Base-by-base conservation (phyloP, 768 basidiomycete species). In the Sporobolomyces roseus region DNA sequence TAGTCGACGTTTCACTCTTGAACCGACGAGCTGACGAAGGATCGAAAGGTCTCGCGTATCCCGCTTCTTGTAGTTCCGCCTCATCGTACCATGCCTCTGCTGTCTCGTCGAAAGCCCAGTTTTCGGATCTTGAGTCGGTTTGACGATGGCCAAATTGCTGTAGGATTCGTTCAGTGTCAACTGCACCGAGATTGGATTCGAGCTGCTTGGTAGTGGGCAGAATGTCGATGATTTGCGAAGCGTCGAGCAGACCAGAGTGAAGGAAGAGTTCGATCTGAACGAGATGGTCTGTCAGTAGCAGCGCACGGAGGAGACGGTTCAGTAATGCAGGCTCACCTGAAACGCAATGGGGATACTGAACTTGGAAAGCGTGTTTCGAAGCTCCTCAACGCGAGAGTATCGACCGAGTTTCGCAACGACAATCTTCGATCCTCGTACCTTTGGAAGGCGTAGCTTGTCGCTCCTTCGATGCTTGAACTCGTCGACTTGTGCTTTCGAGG, bases 261-360 rank as follows among this genome's bases (percentile, higher is more conserved):
- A 91, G 77, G 16, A 90, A 79, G 0, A 85, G 83, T 76, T 89
- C 89, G 33, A 90, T 79, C 77, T 92, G 10, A 49, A 9, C 48
- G 48, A 51, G 50, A 21, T 23, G 21, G 45, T 23, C 21, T 46
- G 12, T 13, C 14, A 46, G 21, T 25, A 29, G 32, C 25, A 48
- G 38, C 38, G 38, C 14, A 54, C 25, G 9, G 33, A 38, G 21
- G 21, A 19, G 53, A 23, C 45, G 45, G 17, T 9, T 41, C 38
- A 9, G 38, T 41, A 9, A 41, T n/a, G n/a, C n/a, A n/a, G n/a
- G 17, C 38, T 41, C 8, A 56, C 54, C 33, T 50, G 66, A 27
- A 68, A 68, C 19, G 66, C 66, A 41, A 68, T 45, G 0, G 49
- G 48, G 23, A 68, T 27, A 23, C 51, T 43, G 3, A 52, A 29